These are phyloP conservation scores for Limonium bicolor DNA, from an alignment of 148 eudicot genomes.

Conservation along the genomic window DNA sequence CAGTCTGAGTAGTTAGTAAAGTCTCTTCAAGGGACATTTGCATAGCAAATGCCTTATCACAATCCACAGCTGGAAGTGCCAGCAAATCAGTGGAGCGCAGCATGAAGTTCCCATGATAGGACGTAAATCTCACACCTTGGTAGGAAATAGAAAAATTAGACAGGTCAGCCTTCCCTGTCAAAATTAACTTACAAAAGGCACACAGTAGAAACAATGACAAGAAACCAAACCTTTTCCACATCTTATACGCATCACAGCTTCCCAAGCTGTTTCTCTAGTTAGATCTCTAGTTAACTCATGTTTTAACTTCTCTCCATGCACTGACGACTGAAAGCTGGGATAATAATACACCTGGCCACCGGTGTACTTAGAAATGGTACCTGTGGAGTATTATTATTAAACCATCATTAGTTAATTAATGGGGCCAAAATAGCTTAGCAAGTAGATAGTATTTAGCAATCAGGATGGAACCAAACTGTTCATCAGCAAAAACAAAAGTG, in stretches of 20 bases:
- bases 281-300: slow-evolving; percentile 90
- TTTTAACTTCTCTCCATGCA: slow-evolving; percentile 69
- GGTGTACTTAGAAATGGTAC: slow-evolving; percentile 89
- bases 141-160: slow-evolving; percentile 7
- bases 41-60: slow-evolving; percentile 90
- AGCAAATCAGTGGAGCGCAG: slow-evolving; percentile 88
- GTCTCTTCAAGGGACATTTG: slow-evolving; percentile 90
- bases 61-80: slow-evolving; percentile 98
- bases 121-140: slow-evolving; percentile 71
- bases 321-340: slow-evolving; percentile 58
- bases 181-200: slow-evolving; percentile 5
- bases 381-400: slow-evolving; percentile 15
- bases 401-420: too few relatives aligned
- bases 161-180: not conserved
- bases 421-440: not conserved
- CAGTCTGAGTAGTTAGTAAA: slow-evolving; percentile 50
- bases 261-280: slow-evolving; percentile 99
- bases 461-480: not conserved
- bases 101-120: slow-evolving; percentile 98
- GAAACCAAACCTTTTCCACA: slow-evolving; percentile 82
- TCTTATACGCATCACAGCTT: slow-evolving; percentile 91
- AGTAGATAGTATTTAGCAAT: not conserved
- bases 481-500: not conserved
- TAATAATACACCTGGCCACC: slow-evolving; percentile 90
- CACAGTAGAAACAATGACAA: not conserved